Percentiles rank a stretch among this genome's conserved stretches.
Evolutionary conservation across 208 protist genomes (phyloP).

Genomic region (Naegleria fowleri): DNA sequence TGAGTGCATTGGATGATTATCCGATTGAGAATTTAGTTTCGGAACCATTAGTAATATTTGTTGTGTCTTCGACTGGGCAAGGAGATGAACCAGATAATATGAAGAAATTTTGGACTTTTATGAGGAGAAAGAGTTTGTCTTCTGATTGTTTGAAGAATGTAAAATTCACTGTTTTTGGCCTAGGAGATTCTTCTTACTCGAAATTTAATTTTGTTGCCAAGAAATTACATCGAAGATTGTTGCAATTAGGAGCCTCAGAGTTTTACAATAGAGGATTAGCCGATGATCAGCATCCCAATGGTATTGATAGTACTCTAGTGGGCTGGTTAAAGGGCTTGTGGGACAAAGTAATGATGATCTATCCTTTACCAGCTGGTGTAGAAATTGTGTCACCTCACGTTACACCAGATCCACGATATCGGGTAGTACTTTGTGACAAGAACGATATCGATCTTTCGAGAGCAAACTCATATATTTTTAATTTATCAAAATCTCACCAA

Average conservation of each 20-base stretch:
- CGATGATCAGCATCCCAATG: slow-evolving; percentile 64
- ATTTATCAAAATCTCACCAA: too few species aligned
- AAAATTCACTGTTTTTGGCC: slow-evolving; percentile 73
- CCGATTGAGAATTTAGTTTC: neutral
- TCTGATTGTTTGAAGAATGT: slow-evolving; percentile 49
- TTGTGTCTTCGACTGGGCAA: slow-evolving; percentile 23
- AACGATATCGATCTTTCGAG: neutral
- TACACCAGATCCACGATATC: neutral
- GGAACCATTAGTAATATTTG: slow-evolving; percentile 19
- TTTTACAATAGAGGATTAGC: slow-evolving; percentile 54
- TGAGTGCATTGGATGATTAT: slow-evolving; percentile 5
- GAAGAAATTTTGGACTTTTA: slow-evolving; percentile 22
- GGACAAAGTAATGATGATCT: neutral
- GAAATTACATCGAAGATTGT: slow-evolving; percentile 77
- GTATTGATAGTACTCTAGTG: slow-evolving; percentile 8
- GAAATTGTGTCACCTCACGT: neutral
- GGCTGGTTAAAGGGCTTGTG: slow-evolving; percentile 2
- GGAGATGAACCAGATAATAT: slow-evolving; percentile 25
- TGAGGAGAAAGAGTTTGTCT: slow-evolving; percentile 11
- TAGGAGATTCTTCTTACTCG: slow-evolving; percentile 73
- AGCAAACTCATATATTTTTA: neutral
- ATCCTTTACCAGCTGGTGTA: neutral
- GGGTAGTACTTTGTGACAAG: neutral
- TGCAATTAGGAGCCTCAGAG: slow-evolving; percentile 55
- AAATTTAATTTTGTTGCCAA: slow-evolving; percentile 84